Percentiles rank a stretch among this genome's conserved stretches.
Evolutionary conservation across 345 rosid species (phyloP).

Genomic region (Citrus reticulata): DNA sequence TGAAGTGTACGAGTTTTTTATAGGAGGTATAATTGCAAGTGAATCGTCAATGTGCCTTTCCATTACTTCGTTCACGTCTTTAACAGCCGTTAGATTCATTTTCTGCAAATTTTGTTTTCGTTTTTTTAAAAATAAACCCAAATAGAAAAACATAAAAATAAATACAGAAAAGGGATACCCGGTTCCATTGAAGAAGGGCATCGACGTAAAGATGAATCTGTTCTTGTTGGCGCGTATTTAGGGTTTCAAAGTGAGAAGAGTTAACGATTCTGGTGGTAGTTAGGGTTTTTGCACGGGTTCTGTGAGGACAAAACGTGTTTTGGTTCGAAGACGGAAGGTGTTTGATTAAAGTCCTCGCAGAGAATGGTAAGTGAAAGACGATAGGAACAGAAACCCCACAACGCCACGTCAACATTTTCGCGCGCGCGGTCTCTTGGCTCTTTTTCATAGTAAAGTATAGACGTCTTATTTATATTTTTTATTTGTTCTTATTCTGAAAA

Average conservation of each 20-base stretch:
- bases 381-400: slow-evolving; percentile 11
- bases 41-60: slow-evolving; percentile 87
- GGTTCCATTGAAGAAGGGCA: slow-evolving; percentile 80
- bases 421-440: background rate
- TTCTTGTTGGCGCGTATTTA: slow-evolving; percentile 45
- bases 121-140: too few species aligned
- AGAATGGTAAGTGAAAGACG: slow-evolving; percentile 20
- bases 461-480: background rate
- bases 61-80: slow-evolving; percentile 65
- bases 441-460: background rate
- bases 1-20: slow-evolving; percentile 36
- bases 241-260: slow-evolving; percentile 42
- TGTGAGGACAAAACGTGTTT: slow-evolving; percentile 11
- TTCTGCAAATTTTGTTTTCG: slow-evolving; percentile 34
- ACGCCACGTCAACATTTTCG: slow-evolving; percentile 27
- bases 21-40: slow-evolving; percentile 67
- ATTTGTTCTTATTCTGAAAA: background rate
- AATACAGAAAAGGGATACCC: slow-evolving; percentile 34
- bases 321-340: slow-evolving; percentile 40
- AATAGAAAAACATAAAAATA: background rate
- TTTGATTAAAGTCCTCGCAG: slow-evolving; percentile 64
- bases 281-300: slow-evolving; percentile 8
- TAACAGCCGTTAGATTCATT: slow-evolving; percentile 85
- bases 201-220: slow-evolving; percentile 70
- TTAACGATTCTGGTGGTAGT: slow-evolving; percentile 12